Percentiles rank a stretch among this genome's conserved stretches.
Evolutionary conservation across 805 yeast species (phyloP).

Genomic region (Ogataea paraovalis): DNA sequence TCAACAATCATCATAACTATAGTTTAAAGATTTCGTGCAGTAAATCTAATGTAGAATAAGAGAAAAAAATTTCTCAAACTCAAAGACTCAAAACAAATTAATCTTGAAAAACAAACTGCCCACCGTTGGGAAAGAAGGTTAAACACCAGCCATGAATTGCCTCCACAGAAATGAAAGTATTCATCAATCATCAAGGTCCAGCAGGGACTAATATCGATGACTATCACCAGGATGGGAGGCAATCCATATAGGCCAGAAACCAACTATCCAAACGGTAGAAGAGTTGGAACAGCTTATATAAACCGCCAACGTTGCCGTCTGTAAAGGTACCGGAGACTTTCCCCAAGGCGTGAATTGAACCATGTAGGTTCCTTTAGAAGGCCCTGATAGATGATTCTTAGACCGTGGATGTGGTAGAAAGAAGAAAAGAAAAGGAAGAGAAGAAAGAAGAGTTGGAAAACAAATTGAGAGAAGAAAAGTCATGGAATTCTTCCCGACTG

Average conservation of each 20-base stretch:
- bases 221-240: slow-evolving; percentile 1
- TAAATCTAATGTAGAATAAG: slow-evolving; percentile 59
- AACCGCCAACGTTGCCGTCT: slow-evolving; percentile 52
- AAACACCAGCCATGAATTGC: background rate
- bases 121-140: background rate
- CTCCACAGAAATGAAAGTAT: background rate
- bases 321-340: slow-evolving; percentile 72
- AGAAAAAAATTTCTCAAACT: slow-evolving; percentile 12
- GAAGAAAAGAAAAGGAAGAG: slow-evolving; percentile 11
- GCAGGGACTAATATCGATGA: slow-evolving; percentile 15
- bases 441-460: slow-evolving; percentile 16
- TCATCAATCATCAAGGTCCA: slow-evolving; percentile 9
- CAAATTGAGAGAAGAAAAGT: background rate
- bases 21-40: slow-evolving; percentile 43
- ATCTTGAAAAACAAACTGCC: background rate
- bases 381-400: slow-evolving; percentile 79
- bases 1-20: slow-evolving; percentile 69
- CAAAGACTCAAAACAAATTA: background rate
- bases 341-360: slow-evolving; percentile 60
- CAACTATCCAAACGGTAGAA: background rate
- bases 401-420: slow-evolving; percentile 50
- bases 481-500: background rate
- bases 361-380: slow-evolving; percentile 42
- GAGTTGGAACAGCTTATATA: slow-evolving; percentile 16
- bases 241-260: background rate